A percentile compares a stretch with the other conserved stretches of the same genome.
Evolutionary conservation across 371 early-diverging fungal species (phyloP).

Genomic region (Mucor saturninus): DNA sequence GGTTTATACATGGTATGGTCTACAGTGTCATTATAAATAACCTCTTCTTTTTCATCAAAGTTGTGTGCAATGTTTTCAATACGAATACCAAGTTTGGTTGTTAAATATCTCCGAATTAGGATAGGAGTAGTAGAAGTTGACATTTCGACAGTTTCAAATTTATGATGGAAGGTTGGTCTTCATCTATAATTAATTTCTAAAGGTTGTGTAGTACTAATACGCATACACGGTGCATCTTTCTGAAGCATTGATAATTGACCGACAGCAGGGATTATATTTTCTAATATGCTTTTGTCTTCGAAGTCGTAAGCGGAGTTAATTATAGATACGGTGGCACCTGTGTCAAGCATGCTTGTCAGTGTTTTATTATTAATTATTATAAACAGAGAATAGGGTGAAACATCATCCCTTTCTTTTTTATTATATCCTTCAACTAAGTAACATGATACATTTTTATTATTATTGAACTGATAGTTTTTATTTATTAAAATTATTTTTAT

Average conservation of each 20-base stretch:
- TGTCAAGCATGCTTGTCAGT: not conserved
- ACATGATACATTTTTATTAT: not conserved
- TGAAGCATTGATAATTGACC: not conserved
- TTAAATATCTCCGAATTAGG: not conserved
- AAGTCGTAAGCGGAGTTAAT: constrained; percentile 1
- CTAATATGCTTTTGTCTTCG: constrained; percentile 8
- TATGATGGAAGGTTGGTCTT: not conserved
- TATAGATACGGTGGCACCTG: not conserved
- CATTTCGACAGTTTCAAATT: not conserved
- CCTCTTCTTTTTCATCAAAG: not conserved
- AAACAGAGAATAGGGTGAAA: not conserved
- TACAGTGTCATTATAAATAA: not conserved
- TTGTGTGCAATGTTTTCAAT: not conserved
- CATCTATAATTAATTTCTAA: not conserved
- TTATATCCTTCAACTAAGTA: not conserved
- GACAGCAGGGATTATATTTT: not conserved
- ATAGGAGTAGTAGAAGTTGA: not conserved
- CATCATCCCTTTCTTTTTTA: not conserved
- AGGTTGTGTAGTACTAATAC: constrained; percentile 9
- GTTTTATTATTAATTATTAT: constrained; percentile 4
- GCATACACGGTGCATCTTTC: not conserved
- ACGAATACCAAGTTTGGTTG: not conserved
- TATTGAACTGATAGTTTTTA: no score
- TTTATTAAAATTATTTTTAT: no score
- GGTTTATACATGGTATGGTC: not conserved